A percentile compares a stretch with the other conserved stretches of the same genome.
These are phyloP conservation scores for Botryotinia narcissicola DNA, from an alignment of 2,329 filamentous ascomycete genomes.

Conservation along the genomic window DNA sequence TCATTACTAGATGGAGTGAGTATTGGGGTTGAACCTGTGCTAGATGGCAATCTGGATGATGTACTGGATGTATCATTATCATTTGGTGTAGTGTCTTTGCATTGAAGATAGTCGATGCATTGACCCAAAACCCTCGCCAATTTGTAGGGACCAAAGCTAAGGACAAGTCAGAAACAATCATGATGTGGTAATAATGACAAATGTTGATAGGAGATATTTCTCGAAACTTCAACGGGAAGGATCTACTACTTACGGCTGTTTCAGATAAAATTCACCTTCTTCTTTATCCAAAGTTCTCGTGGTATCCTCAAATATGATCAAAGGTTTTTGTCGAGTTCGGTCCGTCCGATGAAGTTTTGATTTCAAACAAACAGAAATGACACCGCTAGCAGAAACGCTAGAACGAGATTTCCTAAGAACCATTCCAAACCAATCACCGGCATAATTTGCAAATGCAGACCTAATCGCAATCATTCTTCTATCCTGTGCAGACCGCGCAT, in stretches of 20 bases:
- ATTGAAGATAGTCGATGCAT: constrained; percentile 25
- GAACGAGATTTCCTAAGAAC: constrained; percentile 21
- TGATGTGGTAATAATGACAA: not conserved
- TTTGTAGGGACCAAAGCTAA: constrained; percentile 30
- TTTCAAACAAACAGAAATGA: constrained; percentile 25
- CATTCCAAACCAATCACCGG: constrained; percentile 30
- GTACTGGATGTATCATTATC: not conserved
- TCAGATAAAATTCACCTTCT: constrained; percentile 23
- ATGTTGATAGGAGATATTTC: not conserved
- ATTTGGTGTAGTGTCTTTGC: not conserved
- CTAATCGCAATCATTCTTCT: constrained; percentile 24
- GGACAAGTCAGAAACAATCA: not conserved
- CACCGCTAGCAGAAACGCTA: constrained; percentile 11
- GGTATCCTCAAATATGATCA: constrained; percentile 30
- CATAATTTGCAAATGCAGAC: constrained; percentile 24
- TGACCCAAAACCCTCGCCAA: constrained; percentile 23
- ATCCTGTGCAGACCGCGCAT: constrained; percentile 22
- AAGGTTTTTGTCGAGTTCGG: constrained; percentile 14
- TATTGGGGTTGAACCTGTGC: not conserved
- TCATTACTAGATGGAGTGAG: not conserved
- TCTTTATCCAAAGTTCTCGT: not conserved
- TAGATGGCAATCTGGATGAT: not conserved
- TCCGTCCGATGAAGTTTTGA: constrained; percentile 22
- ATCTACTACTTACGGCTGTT: constrained; percentile 27
- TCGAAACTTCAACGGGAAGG: not conserved